Conservation (phyloP, 768 basidiomycete species). For the Russula ochroleuca region DNA sequence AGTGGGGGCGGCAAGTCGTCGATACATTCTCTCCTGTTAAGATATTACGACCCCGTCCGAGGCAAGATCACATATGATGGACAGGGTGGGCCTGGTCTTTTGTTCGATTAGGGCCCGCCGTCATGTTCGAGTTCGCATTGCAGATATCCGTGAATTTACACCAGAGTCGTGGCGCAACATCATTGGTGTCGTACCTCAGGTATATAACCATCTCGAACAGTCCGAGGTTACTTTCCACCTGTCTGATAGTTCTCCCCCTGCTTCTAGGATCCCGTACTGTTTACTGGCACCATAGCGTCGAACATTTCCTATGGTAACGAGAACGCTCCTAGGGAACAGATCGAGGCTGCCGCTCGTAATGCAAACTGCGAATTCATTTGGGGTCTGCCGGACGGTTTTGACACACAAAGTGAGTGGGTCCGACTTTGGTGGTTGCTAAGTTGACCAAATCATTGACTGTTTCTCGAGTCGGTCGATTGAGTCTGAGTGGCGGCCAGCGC, state of each 20-base stretch:
- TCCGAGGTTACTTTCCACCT: background rate
- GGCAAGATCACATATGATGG: slow-evolving; percentile 84
- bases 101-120: background rate
- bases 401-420: slow-evolving; percentile 86
- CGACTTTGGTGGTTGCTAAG: background rate
- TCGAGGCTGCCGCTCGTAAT: slow-evolving; percentile 81
- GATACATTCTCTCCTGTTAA: slow-evolving; percentile 76
- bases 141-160: slow-evolving; percentile 85
- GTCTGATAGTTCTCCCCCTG: background rate
- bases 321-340: slow-evolving; percentile 70
- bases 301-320: slow-evolving; percentile 89
- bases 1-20: slow-evolving; percentile 96
- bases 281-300: slow-evolving; percentile 89
- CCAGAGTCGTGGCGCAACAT: slow-evolving; percentile 81
- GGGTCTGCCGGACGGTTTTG: slow-evolving; percentile 91
- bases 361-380: slow-evolving; percentile 97
- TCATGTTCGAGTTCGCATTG: slow-evolving; percentile 7
- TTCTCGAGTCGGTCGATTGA: slow-evolving; percentile 59
- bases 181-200: slow-evolving; percentile 93
- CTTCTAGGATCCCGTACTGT: slow-evolving; percentile 70
- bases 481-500: slow-evolving; percentile 73
- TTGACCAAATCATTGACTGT: background rate
- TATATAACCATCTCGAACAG: slow-evolving; percentile 21
- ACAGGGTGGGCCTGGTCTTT: slow-evolving; percentile 50
- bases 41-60: slow-evolving; percentile 85